Percentiles rank a stretch among this genome's conserved stretches.
phyloP scores from a whole-genome alignment of 768 basidiomycete species.

The Cystofilobasidium ferigula region DNA sequence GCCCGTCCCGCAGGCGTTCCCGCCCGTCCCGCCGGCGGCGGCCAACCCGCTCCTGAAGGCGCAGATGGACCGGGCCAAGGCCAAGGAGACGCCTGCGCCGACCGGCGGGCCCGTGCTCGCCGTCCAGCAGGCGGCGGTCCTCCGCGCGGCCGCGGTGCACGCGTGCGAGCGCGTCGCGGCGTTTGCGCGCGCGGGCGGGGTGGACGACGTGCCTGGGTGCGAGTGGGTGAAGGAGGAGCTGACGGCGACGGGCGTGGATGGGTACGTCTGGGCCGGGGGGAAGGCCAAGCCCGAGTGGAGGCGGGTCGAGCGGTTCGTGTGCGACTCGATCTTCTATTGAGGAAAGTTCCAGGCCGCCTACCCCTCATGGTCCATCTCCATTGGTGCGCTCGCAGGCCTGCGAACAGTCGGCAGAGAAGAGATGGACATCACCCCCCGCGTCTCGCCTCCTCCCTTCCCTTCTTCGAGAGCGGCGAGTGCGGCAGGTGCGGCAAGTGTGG shows the following conservation, averaged over 20 bases:
- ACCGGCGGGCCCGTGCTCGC: slow-evolving; percentile 50
- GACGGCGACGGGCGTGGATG: slow-evolving; percentile 53
- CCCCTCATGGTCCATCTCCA: no score
- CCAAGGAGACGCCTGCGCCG: slow-evolving; percentile 1
- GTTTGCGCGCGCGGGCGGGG: slow-evolving; percentile 42
- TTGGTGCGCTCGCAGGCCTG: background rate
- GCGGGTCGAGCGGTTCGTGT: slow-evolving; percentile 53
- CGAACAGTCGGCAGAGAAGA: no score
- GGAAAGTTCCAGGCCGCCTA: no score
- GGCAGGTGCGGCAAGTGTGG: no score
- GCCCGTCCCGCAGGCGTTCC: slow-evolving; percentile 1
- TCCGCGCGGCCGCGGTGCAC: slow-evolving; percentile 69
- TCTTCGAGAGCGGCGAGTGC: no score
- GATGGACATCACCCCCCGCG: no score
- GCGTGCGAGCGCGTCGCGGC: slow-evolving; percentile 62
- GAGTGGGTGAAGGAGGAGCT: slow-evolving; percentile 44
- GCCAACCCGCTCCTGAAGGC: slow-evolving; percentile 28
- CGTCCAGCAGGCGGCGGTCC: slow-evolving; percentile 52
- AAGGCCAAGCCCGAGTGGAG: slow-evolving; percentile 68
- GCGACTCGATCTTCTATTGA: slow-evolving; percentile 61
- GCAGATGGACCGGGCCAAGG: background rate
- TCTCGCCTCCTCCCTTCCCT: no score
- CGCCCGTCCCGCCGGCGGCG: slow-evolving; percentile 2
- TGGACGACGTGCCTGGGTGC: slow-evolving; percentile 40
- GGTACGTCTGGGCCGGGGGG: slow-evolving; percentile 72